Base-by-base conservation (phyloP, 345 rosid species). In the Cochlearia excelsa region DNA sequence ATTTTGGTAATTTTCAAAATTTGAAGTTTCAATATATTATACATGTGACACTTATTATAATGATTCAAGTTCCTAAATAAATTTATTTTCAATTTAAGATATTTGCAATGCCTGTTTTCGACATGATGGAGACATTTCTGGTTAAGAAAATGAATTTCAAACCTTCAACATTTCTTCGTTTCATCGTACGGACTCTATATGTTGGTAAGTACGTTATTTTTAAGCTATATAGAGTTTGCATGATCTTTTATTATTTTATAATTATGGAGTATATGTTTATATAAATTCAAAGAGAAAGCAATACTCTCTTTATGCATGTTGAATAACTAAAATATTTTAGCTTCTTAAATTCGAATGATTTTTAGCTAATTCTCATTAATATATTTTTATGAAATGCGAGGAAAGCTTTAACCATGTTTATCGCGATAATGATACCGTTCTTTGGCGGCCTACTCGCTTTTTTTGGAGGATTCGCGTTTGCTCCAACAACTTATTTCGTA, bases 381-480 rank as follows among this genome's bases (percentile, higher is more conserved):
- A 33, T 5, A 33, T 33, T 33, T 3, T 10, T 33, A 1, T 51
- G 10, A 26, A 48, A 48, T 51, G n/a, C 38, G 55, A 27, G 39
- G 27, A 63, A 74, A 87, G 88, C 79, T 30, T 56, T 73, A 31
- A 87, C 95, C 3, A 79, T 84, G 88, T 84, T 87, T 38, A 59
- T 87, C 5, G 95, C 27, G 26, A 78, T 87, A 4, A 65, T 82
- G 54, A 75, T 87, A 60, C 95, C 95, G 1, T 87, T 87, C 80
- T 87, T 87, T 58, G 87, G 85, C 3, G 87, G 82, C 5, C 82
- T 84, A 59, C 89, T 87, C 6, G 84, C 84, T 27, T 87, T 84
- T 77, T 84, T 87, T 23, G 95, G 95, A 54, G 91, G 95, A 67
- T 84, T 87, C 49, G 92, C 84, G 27, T 87, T 85, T 66, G 86